Base-by-base conservation (phyloP, 2,329 filamentous ascomycete species). In the Amphichorda felina region DNA sequence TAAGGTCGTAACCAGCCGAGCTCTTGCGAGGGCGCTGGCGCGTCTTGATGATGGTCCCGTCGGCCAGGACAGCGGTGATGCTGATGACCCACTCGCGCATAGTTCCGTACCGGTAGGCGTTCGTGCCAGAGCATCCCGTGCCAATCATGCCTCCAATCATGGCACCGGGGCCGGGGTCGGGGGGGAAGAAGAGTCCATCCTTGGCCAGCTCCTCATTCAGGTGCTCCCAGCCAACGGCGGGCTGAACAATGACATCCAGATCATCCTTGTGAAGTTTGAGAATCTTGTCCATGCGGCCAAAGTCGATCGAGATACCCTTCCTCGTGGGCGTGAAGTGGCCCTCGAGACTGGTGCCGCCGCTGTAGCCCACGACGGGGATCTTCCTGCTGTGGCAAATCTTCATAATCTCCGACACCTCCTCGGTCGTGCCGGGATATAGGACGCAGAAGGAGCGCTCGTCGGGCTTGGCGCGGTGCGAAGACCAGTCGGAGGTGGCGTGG, bases 11-110 rank as follows among this genome's bases (percentile, higher is more conserved):
- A 18, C 88, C 88, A 22, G 88, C 88, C 37, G 81, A 87, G 50
- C 82, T 88, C 66, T 94, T 95, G 45, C 87, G 74, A 9, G 87
- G 86, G 33, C 87, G 73, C 57, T 93, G 86, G 42, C 83, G 72
- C 9, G 88, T 95, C 66, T 88, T 89, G 60, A 95, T 80, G 35
- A 94, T 60, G 2, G 87, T 94, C 34, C 87, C 87, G 56, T 94
- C 88, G 14, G 87, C 87, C 48, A 94, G 69, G 9, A 94, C 87
- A 4, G 94, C 84, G 0, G 87, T 94, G 45, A 94, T 60, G 36
- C 75, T 82, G 16, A 94, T 62, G 10, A 94, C 88, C 87, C 87
- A 94, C 53, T 94, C 87, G 42, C 84, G 79, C 86, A 94, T 94
- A 2, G 87, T 94, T 42, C 87, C 88, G 55, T 94, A 94, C 39